Evolutionary conservation across 768 basidiomycete species (phyloP), one percentile per base, ranked within the genome.

Genomic region (Boletus rubescentipes): DNA sequence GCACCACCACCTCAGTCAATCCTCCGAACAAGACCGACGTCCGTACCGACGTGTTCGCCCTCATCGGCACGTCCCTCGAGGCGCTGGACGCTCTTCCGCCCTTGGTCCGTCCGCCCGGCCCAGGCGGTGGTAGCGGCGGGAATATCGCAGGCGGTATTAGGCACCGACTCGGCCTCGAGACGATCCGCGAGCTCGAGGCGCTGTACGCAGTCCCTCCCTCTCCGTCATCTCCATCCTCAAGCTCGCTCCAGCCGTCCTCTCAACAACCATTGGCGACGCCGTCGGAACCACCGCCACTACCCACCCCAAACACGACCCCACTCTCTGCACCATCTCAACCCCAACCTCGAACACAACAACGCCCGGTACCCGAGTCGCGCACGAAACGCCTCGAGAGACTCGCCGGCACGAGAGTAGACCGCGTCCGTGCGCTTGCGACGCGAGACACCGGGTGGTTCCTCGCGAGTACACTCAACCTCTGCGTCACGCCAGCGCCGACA

Each of bases 391-490:
- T 58, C 2, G 55, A 61, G n/a, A 47, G 31, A 15, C 57, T 61
- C 14, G 40, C 43, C 0, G 60, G 62, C 9, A 59, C 63, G 36
- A 38, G 60, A 29, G 39, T 30, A 14, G 60, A 64, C 16, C 57
- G 66, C 23, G 53, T 71, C 16, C 56, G 56, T 8, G 57, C 48
- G n/a, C 65, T 69, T n/a, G 60, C 55, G 10, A 65, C 48, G 29
- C 56, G 61, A 30, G 69, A 71, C 29, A 55, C 67, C 4, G 59
- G 60, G 0, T 69, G 68, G 69, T 61, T 65, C 32, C 65, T 71
- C 44, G 61, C 58, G 9, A 64, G 58, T 38, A 53, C 58, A 18
- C 69, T 71, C 57, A 51, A 54, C 20, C 48, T 67, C 15, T 68
- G 67, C 29, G 41, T 67, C 29, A 26, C 37, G 12, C 43, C 48